phyloP scores from a whole-genome alignment of 1,284 basidiomycete species.

The Marasmius fiardii region DNA sequence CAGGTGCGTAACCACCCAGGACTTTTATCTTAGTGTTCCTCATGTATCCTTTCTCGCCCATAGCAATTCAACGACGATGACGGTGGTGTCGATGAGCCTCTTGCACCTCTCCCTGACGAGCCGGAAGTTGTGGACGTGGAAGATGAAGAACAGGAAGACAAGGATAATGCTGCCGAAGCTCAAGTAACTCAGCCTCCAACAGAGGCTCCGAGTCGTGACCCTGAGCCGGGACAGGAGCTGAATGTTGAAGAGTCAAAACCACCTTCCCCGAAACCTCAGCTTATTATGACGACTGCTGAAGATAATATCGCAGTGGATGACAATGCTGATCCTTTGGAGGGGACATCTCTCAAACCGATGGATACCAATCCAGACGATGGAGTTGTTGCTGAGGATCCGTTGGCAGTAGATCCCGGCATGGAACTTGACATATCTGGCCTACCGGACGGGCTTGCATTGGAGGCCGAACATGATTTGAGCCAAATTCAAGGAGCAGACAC shows the following conservation, averaged over 20 bases:
- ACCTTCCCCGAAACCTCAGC: conserved; percentile 57
- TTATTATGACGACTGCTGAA: conserved; percentile 30
- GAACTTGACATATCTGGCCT: conserved; percentile 59
- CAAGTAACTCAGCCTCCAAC: conserved; percentile 22
- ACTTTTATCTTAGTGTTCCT: neutral
- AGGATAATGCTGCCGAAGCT: conserved; percentile 43
- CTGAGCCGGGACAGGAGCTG: conserved; percentile 25
- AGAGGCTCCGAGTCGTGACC: conserved; percentile 18
- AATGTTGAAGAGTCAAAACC: conserved; percentile 56
- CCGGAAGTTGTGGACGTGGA: conserved; percentile 59
- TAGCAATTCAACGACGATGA: conserved; percentile 84
- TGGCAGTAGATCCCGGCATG: conserved; percentile 28
- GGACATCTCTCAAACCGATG: conserved; percentile 46
- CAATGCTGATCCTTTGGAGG: conserved; percentile 25
- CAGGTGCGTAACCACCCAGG: conserved; percentile 43
- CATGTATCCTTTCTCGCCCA: neutral
- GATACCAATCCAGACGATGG: conserved; percentile 38
- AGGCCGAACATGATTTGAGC: conserved; percentile 48
- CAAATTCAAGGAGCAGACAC: conserved; percentile 50
- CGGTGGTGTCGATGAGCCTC: conserved; percentile 67
- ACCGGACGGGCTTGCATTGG: conserved; percentile 60
- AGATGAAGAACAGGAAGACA: conserved; percentile 67
- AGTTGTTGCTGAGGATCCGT: conserved; percentile 25
- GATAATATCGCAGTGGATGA: conserved; percentile 20
- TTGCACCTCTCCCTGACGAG: conserved; percentile 74